Conservation (phyloP, 768 basidiomycete genomes). For the Gymnopilus dilepis region DNA sequence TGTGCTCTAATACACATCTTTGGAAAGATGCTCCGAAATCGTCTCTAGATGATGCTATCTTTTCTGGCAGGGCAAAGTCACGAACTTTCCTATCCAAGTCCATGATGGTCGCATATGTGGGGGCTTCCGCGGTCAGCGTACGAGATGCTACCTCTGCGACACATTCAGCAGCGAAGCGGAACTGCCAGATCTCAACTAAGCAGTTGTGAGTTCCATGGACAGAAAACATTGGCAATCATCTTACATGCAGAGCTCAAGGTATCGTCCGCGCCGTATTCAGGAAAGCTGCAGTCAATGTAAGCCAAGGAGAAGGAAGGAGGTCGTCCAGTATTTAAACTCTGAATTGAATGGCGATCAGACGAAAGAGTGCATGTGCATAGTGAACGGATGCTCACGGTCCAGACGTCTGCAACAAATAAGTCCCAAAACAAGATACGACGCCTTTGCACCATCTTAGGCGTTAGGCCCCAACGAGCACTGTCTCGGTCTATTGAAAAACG, state of each 20-base stretch:
- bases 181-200: slow-evolving; percentile 64
- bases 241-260: slow-evolving; percentile 41
- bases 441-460: slow-evolving; percentile 64
- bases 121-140: slow-evolving; percentile 67
- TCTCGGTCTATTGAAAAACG: slow-evolving; percentile 60
- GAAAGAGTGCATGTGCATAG: too few species aligned
- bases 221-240: slow-evolving; percentile 17
- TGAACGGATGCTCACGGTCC: slow-evolving; percentile 61
- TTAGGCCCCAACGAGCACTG: slow-evolving; percentile 66
- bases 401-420: slow-evolving; percentile 72
- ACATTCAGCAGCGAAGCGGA: slow-evolving; percentile 67
- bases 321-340: slow-evolving; percentile 75
- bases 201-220: not conserved
- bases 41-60: slow-evolving; percentile 37
- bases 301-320: slow-evolving; percentile 71
- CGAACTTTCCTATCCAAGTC: slow-evolving; percentile 72
- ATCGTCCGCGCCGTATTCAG: slow-evolving; percentile 41
- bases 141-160: slow-evolving; percentile 66
- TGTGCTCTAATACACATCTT: slow-evolving; percentile 53
- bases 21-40: slow-evolving; percentile 48
- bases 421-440: slow-evolving; percentile 81
- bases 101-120: slow-evolving; percentile 67
- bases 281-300: slow-evolving; percentile 71
- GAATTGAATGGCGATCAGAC: too few species aligned
- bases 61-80: slow-evolving; percentile 63